Conservation (phyloP, 129 eudicot genomes). For the Heracleum sosnowskyi region DNA sequence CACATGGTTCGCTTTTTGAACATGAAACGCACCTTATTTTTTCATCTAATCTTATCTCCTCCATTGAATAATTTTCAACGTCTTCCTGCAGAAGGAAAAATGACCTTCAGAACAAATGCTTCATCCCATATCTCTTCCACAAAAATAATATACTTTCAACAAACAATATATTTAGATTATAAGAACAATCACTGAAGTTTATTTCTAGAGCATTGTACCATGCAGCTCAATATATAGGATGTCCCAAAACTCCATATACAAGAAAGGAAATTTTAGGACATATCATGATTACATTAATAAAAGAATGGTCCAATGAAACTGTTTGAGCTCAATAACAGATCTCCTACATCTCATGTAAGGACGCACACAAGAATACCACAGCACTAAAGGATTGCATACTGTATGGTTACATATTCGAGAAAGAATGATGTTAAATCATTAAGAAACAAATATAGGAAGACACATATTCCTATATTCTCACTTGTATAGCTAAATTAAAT, state of each 20-base stretch:
- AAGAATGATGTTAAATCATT: neutral
- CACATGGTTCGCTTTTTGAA: neutral
- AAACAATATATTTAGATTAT: neutral
- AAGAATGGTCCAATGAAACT: neutral
- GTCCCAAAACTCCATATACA: neutral
- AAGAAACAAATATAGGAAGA: constrained; percentile 2
- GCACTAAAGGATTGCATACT: neutral
- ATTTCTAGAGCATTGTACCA: neutral
- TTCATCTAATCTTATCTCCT: constrained; percentile 76
- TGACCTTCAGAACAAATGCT: constrained; percentile 1
- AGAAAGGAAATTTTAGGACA: neutral
- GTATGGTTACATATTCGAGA: neutral
- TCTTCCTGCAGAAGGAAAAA: constrained; percentile 58
- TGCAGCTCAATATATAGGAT: neutral
- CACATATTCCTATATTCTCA: neutral
- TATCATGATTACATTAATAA: neutral
- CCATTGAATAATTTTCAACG: constrained; percentile 61
- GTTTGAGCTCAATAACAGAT: constrained; percentile 1
- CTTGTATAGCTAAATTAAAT: neutral
- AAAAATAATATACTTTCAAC: neutral
- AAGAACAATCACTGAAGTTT: neutral
- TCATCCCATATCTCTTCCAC: neutral
- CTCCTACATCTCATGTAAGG: neutral
- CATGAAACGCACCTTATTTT: constrained; percentile 53
- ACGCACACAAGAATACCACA: neutral